Percentiles rank a stretch among this genome's conserved stretches.
These are phyloP conservation scores for Collybiopsis confluens DNA, from an alignment of 768 basidiomycete species.

Conservation along the genomic window DNA sequence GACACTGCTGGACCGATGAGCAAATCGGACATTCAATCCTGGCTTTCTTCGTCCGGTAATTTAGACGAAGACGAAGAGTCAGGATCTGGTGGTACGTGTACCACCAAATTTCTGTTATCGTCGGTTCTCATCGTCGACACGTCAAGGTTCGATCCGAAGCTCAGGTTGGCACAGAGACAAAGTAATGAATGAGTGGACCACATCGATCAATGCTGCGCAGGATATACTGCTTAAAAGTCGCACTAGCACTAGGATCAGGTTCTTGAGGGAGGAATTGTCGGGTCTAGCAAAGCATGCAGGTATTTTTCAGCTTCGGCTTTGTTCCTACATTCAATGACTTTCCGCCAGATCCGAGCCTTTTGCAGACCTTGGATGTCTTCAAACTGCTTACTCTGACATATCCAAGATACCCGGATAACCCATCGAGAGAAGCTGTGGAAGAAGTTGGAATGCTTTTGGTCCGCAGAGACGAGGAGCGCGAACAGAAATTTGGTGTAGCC, in stretches of 20 bases:
- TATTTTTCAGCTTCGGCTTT: constrained; percentile 23
- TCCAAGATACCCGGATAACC: constrained; percentile 70
- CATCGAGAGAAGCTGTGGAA: constrained; percentile 71
- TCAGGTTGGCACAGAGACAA: constrained; percentile 49
- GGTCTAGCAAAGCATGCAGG: constrained; percentile 56
- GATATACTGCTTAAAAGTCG: constrained; percentile 43
- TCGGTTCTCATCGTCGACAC: no score
- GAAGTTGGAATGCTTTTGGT: constrained; percentile 61
- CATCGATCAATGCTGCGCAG: constrained; percentile 52
- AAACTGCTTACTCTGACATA: constrained; percentile 71
- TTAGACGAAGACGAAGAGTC: constrained; percentile 23
- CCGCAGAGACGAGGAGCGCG: constrained; percentile 53
- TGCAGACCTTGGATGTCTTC: constrained; percentile 68
- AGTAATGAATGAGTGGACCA: constrained; percentile 51
- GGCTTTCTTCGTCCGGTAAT: constrained; percentile 49
- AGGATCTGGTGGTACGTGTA: no score
- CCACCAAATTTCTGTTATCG: no score
- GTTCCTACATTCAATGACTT: constrained; percentile 7
- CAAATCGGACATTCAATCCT: constrained; percentile 58
- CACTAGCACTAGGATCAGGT: constrained; percentile 51
- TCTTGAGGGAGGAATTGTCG: constrained; percentile 59
- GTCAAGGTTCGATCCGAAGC: constrained; percentile 10
- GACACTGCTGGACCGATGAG: constrained; percentile 29
- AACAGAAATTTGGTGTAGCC: constrained; percentile 51
- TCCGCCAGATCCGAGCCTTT: constrained; percentile 49